These are phyloP conservation scores for Dryadomyces quercus-mongolicae DNA, from an alignment of 2,329 filamentous ascomycete species.

Conservation along the genomic window DNA sequence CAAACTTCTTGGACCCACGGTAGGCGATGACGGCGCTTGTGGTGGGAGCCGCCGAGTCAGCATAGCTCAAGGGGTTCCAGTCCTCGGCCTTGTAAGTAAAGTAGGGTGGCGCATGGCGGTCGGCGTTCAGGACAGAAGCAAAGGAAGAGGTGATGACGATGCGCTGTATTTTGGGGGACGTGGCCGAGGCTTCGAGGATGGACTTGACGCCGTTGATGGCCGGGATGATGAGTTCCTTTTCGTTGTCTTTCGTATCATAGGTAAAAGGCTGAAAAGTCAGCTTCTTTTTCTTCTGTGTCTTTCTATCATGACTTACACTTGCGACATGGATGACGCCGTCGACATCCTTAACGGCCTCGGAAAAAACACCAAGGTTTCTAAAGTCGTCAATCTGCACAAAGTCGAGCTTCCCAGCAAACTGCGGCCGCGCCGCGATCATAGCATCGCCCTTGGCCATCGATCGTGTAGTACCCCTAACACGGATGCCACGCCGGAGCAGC, in stretches of 20 bases:
- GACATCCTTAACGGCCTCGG: constrained; percentile 18
- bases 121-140: constrained; percentile 11
- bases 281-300: too few relatives aligned
- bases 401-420: constrained; percentile 21
- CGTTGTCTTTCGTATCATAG: constrained; percentile 29
- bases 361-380: constrained; percentile 18
- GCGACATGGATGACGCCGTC: constrained; percentile 22
- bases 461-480: constrained; percentile 16
- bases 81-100: constrained; percentile 30
- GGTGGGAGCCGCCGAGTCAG: constrained; percentile 26
- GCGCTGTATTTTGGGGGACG: constrained; percentile 13
- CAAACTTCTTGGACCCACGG: constrained; percentile 41
- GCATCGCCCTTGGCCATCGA: constrained; percentile 9
- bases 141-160: constrained; percentile 17
- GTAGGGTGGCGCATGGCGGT: constrained; percentile 14
- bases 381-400: constrained; percentile 32
- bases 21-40: constrained; percentile 28
- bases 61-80: constrained; percentile 41
- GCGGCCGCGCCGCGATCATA: constrained; percentile 17
- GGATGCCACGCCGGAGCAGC: constrained; percentile 18
- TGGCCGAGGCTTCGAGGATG: constrained; percentile 24
- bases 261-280: constrained; percentile 24
- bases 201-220: constrained; percentile 32
- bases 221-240: constrained; percentile 30
- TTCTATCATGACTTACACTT: not conserved